phyloP scores from a whole-genome alignment of 192 early-diverging fungal genomes.

The Pilobolus umbonatus region DNA sequence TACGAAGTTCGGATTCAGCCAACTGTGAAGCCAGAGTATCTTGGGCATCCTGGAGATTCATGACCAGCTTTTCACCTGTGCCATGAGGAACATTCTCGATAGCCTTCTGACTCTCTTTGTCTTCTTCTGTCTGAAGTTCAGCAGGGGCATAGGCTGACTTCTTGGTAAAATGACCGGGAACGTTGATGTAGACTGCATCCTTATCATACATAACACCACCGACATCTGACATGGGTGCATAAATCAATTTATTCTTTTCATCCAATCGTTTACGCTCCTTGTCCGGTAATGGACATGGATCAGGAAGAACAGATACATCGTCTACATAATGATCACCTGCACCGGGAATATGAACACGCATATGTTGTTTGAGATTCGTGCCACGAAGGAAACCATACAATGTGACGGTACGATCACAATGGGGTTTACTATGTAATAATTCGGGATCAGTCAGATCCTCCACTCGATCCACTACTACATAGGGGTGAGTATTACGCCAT shows the following conservation, averaged over 20 bases:
- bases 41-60: constrained; percentile 81
- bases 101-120: constrained; percentile 31
- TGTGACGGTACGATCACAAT: constrained; percentile 88
- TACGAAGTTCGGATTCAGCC: constrained; percentile 56
- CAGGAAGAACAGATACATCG: constrained; percentile 73
- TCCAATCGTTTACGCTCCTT: constrained; percentile 84
- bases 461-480: constrained; percentile 92
- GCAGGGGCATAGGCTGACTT: constrained; percentile 40
- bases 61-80: constrained; percentile 89
- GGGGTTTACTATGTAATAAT: constrained; percentile 69
- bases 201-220: constrained; percentile 99
- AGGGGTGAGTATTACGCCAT: constrained; percentile 98
- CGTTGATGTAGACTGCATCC: constrained; percentile 98
- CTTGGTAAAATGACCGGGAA: constrained; percentile 79
- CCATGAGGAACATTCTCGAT: constrained; percentile 27
- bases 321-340: constrained; percentile 81
- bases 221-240: constrained; percentile 97
- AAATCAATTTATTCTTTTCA: constrained; percentile 94
- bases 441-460: constrained; percentile 97
- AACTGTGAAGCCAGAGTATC: constrained; percentile 71
- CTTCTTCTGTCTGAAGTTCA: constrained; percentile 36
- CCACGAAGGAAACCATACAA: constrained; percentile 95
- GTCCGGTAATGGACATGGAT: constrained; percentile 97
- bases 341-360: constrained; percentile 94
- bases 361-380: constrained; percentile 82